Percentiles rank a stretch among this genome's conserved stretches.
These are phyloP conservation scores for Stylosanthes scabra DNA, from an alignment of 331 rosid genomes.

Conservation along the genomic window DNA sequence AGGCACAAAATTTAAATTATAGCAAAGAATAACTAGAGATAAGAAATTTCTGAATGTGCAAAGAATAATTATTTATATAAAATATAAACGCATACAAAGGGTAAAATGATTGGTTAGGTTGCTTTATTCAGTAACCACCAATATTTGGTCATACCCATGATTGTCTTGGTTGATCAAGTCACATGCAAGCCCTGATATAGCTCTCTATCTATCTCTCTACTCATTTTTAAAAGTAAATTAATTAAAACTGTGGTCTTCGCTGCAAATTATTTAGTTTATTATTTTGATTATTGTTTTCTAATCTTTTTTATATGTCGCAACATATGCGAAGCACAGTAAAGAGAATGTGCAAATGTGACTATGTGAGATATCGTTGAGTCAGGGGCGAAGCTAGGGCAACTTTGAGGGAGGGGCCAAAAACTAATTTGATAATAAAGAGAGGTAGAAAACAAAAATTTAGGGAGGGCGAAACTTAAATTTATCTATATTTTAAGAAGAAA, in stretches of 20 bases:
- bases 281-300: constrained; percentile 9
- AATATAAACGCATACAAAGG: background rate
- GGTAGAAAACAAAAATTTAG: no score
- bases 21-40: constrained; percentile 13
- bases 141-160: constrained; percentile 37
- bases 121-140: constrained; percentile 53
- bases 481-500: no score
- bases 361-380: constrained; percentile 24
- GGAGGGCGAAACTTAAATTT: no score
- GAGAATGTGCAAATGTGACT: constrained; percentile 36
- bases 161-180: constrained; percentile 45
- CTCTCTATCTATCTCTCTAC: constrained; percentile 30
- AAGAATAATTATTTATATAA: background rate
- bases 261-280: constrained; percentile 8
- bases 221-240: background rate
- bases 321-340: constrained; percentile 37
- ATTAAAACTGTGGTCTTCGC: constrained; percentile 26
- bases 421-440: no score
- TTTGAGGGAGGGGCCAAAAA: no score
- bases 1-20: background rate
- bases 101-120: constrained; percentile 50
- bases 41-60: constrained; percentile 35
- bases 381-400: no score
- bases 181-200: constrained; percentile 59
- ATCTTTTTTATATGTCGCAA: constrained; percentile 9